Evolutionary conservation across 2,329 filamentous ascomycete species (phyloP).

Genomic region (Rhynchosporium graminicola): DNA sequence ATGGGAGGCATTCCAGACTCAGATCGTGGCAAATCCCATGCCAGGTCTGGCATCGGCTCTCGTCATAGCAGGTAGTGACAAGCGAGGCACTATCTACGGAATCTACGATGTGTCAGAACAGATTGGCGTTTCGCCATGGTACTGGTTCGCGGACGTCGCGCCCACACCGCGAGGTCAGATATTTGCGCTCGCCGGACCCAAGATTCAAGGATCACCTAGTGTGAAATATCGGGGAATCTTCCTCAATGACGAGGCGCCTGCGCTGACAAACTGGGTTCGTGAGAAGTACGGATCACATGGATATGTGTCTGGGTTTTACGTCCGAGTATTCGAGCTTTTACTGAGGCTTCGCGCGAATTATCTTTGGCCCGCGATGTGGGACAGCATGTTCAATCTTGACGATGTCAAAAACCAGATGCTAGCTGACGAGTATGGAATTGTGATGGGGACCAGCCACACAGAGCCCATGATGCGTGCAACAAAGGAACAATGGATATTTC

Average conservation of each 20-base stretch:
- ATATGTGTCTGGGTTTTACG: constrained; percentile 53
- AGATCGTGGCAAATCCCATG: constrained; percentile 57
- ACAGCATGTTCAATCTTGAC: constrained; percentile 68
- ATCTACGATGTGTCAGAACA: constrained; percentile 71
- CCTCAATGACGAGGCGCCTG: constrained; percentile 58
- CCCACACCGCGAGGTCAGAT: constrained; percentile 47
- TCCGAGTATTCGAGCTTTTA: constrained; percentile 68
- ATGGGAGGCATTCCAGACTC: constrained; percentile 68
- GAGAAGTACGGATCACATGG: constrained; percentile 43
- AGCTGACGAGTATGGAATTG: constrained; percentile 69
- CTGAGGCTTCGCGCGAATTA: constrained; percentile 72
- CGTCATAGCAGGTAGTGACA: constrained; percentile 67
- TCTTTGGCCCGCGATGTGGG: constrained; percentile 72
- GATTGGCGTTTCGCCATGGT: constrained; percentile 67
- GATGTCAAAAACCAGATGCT: constrained; percentile 65
- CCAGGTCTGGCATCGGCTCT: constrained; percentile 57
- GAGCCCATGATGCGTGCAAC: constrained; percentile 67
- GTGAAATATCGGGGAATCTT: constrained; percentile 60
- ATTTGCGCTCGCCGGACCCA: constrained; percentile 47
- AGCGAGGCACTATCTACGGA: constrained; percentile 67
- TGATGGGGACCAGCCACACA: constrained; percentile 70
- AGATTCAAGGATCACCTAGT: constrained; percentile 51
- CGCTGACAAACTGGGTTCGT: constrained; percentile 61
- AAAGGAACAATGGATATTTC: constrained; percentile 53
- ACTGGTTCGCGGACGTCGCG: constrained; percentile 56